phyloP scores from a whole-genome alignment of 176 grass and related monocot genomes.

The Phragmites australis region DNA sequence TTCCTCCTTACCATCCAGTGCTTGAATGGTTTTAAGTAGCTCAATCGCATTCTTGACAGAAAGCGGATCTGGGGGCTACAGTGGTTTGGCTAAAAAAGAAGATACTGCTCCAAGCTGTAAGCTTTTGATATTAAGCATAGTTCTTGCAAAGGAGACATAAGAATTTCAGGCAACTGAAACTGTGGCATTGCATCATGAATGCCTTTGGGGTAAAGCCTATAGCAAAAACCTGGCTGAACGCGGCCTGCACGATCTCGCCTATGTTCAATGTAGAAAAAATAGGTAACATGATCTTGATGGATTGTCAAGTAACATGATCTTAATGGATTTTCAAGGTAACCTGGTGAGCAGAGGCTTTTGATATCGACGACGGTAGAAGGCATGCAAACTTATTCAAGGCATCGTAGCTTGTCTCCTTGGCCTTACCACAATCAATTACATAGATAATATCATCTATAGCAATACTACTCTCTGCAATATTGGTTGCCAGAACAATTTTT shows the following conservation, averaged over 20 bases:
- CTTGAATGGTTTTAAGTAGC: constrained; percentile 89
- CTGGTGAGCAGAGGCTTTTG: constrained; percentile 97
- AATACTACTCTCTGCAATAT: constrained; percentile 97
- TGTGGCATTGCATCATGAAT: constrained; percentile 85
- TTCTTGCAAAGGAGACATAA: constrained; percentile 93
- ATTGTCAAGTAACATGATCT: constrained; percentile 31
- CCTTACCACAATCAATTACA: constrained; percentile 97
- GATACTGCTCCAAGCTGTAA: constrained; percentile 77
- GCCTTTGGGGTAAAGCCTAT: constrained; percentile 90
- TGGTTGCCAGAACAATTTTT: constrained; percentile 97
- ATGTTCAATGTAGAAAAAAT: constrained; percentile 51
- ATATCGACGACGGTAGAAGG: constrained; percentile 95
- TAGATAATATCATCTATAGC: constrained; percentile 97
- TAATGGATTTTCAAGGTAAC: constrained; percentile 35
- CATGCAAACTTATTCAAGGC: constrained; percentile 95
- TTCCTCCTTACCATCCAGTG: constrained; percentile 80
- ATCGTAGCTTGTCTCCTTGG: constrained; percentile 99
- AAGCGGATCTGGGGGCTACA: constrained; percentile 82
- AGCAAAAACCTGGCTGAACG: constrained; percentile 84
- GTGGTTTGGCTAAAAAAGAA: constrained; percentile 82
- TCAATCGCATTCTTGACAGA: constrained; percentile 94
- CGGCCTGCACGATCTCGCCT: constrained; percentile 89
- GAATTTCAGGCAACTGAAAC: constrained; percentile 98
- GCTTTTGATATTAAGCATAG: constrained; percentile 94
- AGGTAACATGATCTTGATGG: not conserved